Evolutionary conservation across 2,329 filamentous ascomycete genomes (phyloP).

Genomic region (Stagonosporopsis vannaccii): DNA sequence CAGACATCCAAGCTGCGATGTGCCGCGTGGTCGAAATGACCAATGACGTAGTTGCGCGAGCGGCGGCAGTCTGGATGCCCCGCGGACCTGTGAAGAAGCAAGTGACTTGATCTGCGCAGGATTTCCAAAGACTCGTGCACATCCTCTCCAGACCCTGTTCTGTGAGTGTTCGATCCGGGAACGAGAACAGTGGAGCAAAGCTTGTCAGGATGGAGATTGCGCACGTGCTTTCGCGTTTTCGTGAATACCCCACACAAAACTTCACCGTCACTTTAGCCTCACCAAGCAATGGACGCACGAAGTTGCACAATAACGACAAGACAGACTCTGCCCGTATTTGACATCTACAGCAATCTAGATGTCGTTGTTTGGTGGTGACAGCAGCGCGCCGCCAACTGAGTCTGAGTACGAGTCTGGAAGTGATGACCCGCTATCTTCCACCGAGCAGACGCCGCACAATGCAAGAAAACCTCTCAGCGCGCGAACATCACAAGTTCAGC

Average conservation of each 20-base stretch:
- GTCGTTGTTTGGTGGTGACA: slow-evolving; percentile 50
- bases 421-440: slow-evolving; percentile 16
- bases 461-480: slow-evolving; percentile 21
- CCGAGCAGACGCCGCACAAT: slow-evolving; percentile 15
- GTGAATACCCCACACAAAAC: slow-evolving; percentile 9
- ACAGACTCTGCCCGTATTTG: slow-evolving; percentile 3
- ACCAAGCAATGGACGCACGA: slow-evolving; percentile 9
- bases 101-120: background rate
- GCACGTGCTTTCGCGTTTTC: slow-evolving; percentile 18
- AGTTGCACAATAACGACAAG: background rate
- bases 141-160: background rate
- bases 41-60: slow-evolving; percentile 19
- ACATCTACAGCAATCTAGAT: slow-evolving; percentile 39
- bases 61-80: slow-evolving; percentile 7
- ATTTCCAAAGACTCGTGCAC: background rate
- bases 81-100: background rate
- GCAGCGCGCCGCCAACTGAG: slow-evolving; percentile 17
- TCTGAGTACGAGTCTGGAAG: slow-evolving; percentile 23
- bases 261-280: background rate
- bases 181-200: slow-evolving; percentile 8
- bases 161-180: background rate
- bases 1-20: slow-evolving; percentile 11
- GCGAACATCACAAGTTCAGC: slow-evolving; percentile 13
- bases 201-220: background rate
- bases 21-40: slow-evolving; percentile 16